Base-by-base conservation (phyloP, 1,139 yeast genomes). In the Suhomyces wounanorum region DNA sequence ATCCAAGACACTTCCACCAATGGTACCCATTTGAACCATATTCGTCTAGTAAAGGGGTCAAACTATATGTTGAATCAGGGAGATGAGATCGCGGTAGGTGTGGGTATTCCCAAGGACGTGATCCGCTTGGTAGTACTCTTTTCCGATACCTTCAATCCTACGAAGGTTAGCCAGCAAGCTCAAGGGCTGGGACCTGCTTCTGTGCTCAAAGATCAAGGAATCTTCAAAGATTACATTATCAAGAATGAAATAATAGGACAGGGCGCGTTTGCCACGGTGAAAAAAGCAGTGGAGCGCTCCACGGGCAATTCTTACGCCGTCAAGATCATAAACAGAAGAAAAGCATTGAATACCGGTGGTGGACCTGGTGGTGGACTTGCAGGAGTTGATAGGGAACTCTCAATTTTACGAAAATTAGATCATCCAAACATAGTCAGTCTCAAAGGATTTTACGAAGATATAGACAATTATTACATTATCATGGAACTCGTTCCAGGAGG, bases 401-500 rank as follows among this genome's bases (percentile, higher is more conserved):
- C 85, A 43, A 91, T 94, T 37, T 75, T 94, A 50, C 79, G 87
- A 58, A 80, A 85, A 60, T 69, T 92, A 43, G 81, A 89, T 60
- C 97, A 92, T 66, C 91, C 95, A 4, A 84, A 91, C 55, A 89
- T 94, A 40, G 97, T 92, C 8, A 76, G 84, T 43, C 75, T 94
- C 51, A 85, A 87, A 61, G 94, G 91, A 8, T 89, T 88, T 60
- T 91, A 85, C 64, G 97, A 91, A 64, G 97, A 92, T 64, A 71
- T 76, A 11, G 88, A 86, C 53, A 83, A 81, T 60, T 89, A 89
- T 66, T 94, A 89, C 65, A 76, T 94, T 55, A 92, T 94, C 4
- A 92, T 94, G 97, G 99, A 94, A 64, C 87, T 86, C 59, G 95
- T 94, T 17, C 86, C 96, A 0, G 97, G 97, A 9, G 99, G 99